Conservation (phyloP, 345 rosid genomes). For the Sisymbrium irio region DNA sequence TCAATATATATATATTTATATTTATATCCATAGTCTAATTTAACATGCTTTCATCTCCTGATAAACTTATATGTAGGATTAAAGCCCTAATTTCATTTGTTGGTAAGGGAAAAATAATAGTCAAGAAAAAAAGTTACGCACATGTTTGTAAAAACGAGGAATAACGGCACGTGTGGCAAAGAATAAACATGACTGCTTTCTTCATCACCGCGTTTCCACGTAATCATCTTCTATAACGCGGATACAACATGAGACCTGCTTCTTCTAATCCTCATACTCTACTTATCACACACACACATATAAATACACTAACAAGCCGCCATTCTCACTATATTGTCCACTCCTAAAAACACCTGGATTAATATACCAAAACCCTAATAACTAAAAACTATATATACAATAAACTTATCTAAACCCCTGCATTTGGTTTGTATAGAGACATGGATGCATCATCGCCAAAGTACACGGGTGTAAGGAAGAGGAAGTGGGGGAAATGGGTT, state of each 20-base stretch:
- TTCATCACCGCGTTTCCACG: constrained; percentile 29
- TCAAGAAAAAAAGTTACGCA: background rate
- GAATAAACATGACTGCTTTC: background rate
- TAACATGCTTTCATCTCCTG: background rate
- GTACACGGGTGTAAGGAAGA: constrained; percentile 82
- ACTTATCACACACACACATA: constrained; percentile 12
- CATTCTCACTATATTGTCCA: constrained; percentile 24
- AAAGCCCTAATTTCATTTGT: background rate
- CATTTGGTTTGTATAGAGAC: background rate
- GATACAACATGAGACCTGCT: constrained; percentile 24
- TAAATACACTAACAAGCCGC: constrained; percentile 29
- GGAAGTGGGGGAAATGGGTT: constrained; percentile 98
- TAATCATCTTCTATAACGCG: constrained; percentile 33
- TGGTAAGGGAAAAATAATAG: background rate
- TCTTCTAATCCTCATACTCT: background rate
- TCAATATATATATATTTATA: background rate
- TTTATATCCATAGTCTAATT: background rate
- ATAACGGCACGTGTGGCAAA: constrained; percentile 24
- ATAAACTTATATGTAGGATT: background rate
- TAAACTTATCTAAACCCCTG: background rate
- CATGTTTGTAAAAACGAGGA: background rate
- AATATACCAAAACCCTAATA: background rate
- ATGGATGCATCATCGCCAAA: constrained; percentile 39
- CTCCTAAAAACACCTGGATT: background rate
- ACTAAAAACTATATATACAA: background rate